A percentile compares a stretch with the other conserved stretches of the same genome.
phyloP scores from a whole-genome alignment of 2,329 filamentous ascomycete species.

The Colletotrichum somersetense region DNA sequence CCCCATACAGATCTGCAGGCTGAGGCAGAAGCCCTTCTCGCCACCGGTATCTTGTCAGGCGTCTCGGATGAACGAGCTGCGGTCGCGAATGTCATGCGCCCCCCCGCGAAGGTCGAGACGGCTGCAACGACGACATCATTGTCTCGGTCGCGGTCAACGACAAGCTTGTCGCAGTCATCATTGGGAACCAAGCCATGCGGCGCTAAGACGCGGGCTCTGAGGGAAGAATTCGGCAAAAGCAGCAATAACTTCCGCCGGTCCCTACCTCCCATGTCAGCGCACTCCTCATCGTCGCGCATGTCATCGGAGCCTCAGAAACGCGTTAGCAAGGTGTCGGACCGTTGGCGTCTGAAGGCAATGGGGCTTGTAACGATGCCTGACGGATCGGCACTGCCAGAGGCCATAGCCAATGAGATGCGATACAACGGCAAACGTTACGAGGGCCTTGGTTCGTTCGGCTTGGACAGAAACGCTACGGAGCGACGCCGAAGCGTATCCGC shows the following conservation, averaged over 20 bases:
- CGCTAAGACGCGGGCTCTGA: conserved; percentile 54
- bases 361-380: conserved; percentile 66
- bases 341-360: conserved; percentile 63
- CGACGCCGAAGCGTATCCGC: conserved; percentile 43
- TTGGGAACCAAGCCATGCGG: conserved; percentile 41
- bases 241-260: conserved; percentile 55
- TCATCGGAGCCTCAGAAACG: conserved; percentile 42
- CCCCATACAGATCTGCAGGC: conserved; percentile 48
- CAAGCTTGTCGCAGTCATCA: conserved; percentile 35
- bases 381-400: conserved; percentile 66
- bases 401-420: conserved; percentile 60
- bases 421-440: conserved; percentile 56
- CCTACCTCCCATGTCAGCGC: conserved; percentile 50
- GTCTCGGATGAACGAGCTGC: conserved; percentile 54
- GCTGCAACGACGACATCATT: conserved; percentile 19
- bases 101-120: conserved; percentile 28
- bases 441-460: conserved; percentile 54
- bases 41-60: conserved; percentile 58
- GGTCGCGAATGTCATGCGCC: conserved; percentile 52
- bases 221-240: conserved; percentile 50
- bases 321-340: conserved; percentile 56
- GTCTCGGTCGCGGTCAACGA: conserved; percentile 26
- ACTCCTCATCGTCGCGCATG: conserved; percentile 35
- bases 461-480: conserved; percentile 46
- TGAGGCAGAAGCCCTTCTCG: conserved; percentile 54